These are phyloP conservation scores for Blastocystis sp. DNA, from an alignment of 352 stramenopile species.

Conservation along the genomic window DNA sequence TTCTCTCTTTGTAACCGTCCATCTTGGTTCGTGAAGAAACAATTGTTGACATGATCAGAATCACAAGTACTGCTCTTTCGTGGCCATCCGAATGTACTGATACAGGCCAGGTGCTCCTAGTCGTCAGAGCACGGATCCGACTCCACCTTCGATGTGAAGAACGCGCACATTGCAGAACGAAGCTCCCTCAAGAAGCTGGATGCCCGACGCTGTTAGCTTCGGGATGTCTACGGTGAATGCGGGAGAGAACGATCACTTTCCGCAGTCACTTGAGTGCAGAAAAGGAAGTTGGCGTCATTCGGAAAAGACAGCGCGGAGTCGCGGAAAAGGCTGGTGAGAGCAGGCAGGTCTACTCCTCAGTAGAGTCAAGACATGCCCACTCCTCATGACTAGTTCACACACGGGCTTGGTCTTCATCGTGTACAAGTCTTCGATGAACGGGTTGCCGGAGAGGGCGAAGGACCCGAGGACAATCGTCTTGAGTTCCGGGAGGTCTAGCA, in stretches of 20 bases:
- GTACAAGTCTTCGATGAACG: neutral
- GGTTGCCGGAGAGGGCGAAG: neutral
- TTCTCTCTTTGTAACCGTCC: conserved; percentile 47
- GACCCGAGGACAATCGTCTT: neutral
- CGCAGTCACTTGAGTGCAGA: neutral
- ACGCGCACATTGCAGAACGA: neutral
- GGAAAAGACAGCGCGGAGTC: neutral
- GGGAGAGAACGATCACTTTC: neutral
- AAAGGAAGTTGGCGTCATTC: neutral
- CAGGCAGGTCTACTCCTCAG: neutral
- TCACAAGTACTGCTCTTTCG: neutral
- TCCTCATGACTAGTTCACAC: neutral
- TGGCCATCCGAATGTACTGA: neutral
- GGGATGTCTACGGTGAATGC: neutral
- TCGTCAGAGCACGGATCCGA: neutral
- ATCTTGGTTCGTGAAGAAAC: neutral
- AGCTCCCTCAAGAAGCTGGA: neutral
- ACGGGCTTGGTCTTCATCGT: neutral
- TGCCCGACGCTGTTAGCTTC: neutral
- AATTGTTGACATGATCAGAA: neutral
- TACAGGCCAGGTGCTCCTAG: neutral
- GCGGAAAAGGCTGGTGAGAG: neutral
- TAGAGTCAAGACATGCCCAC: no score
- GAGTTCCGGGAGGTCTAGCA: neutral
- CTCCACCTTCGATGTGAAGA: neutral